These are phyloP conservation scores for Cladophialophora immunda DNA, from an alignment of 2,329 filamentous ascomycete species.

Conservation along the genomic window DNA sequence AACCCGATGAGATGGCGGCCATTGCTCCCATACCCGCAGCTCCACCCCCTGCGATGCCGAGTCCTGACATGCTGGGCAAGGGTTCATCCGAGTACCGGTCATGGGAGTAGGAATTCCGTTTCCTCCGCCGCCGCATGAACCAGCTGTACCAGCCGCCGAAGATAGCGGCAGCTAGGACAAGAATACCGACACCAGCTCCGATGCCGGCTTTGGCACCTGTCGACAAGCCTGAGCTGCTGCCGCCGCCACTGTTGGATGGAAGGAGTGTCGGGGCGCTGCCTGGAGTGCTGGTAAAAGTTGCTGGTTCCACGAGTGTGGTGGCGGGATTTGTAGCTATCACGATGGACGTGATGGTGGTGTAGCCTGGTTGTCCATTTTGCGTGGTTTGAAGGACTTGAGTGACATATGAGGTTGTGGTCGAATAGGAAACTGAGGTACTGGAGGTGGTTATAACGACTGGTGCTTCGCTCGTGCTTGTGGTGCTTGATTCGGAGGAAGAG, in stretches of 20 bases:
- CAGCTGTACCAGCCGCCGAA: constrained; percentile 39
- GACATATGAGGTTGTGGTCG: constrained; percentile 29
- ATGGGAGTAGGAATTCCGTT: constrained; percentile 30
- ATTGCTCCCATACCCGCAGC: constrained; percentile 31
- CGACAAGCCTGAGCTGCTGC: constrained; percentile 33
- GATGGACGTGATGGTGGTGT: constrained; percentile 32
- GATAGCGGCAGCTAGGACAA: constrained; percentile 35
- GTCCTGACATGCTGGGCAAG: constrained; percentile 31
- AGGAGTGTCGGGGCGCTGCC: constrained; percentile 30
- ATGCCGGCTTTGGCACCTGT: constrained; percentile 41
- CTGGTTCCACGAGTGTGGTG: constrained; percentile 29
- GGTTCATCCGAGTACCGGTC: constrained; percentile 35
- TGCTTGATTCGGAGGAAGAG: constrained; percentile 25
- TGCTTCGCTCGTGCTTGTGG: constrained; percentile 29
- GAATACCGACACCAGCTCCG: constrained; percentile 37
- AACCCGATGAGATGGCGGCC: constrained; percentile 28
- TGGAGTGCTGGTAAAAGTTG: constrained; percentile 35
- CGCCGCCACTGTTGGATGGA: constrained; percentile 15
- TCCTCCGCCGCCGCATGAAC: constrained; percentile 37
- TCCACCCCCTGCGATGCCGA: constrained; percentile 25
- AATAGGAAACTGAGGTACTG: constrained; percentile 32
- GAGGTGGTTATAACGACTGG: constrained; percentile 35
- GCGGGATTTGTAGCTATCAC: constrained; percentile 29
- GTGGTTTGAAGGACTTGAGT: constrained; percentile 30
- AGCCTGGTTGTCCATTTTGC: constrained; percentile 30